These are phyloP conservation scores for Pyrenochaeta sp. DNA, from an alignment of 2,329 filamentous ascomycete genomes.

Conservation along the genomic window DNA sequence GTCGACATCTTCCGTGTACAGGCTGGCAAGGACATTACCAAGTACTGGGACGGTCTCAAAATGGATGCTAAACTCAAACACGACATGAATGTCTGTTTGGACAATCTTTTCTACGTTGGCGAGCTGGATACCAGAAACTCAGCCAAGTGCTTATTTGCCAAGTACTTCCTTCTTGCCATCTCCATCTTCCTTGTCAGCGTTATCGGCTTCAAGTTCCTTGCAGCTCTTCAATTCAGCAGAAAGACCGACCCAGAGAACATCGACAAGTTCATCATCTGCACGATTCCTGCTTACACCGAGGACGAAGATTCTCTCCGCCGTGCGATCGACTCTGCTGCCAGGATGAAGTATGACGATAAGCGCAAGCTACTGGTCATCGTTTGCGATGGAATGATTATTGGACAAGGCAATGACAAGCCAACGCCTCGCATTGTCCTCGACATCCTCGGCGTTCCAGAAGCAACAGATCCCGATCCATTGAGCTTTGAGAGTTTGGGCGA, in stretches of 20 bases:
- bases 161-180: slow-evolving; percentile 87
- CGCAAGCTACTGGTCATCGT: slow-evolving; percentile 91
- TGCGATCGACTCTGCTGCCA: slow-evolving; percentile 93
- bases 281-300: slow-evolving; percentile 97
- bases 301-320: slow-evolving; percentile 96
- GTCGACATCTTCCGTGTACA: slow-evolving; percentile 78
- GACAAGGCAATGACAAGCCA: slow-evolving; percentile 94
- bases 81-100: slow-evolving; percentile 81
- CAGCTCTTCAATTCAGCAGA: slow-evolving; percentile 89
- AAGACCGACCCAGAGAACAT: slow-evolving; percentile 95
- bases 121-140: slow-evolving; percentile 92
- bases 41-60: slow-evolving; percentile 77
- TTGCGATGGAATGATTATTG: slow-evolving; percentile 99
- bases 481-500: slow-evolving; percentile 97
- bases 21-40: slow-evolving; percentile 80
- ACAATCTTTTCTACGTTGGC: slow-evolving; percentile 94
- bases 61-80: slow-evolving; percentile 64
- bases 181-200: slow-evolving; percentile 80
- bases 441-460: slow-evolving; percentile 93
- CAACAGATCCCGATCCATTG: slow-evolving; percentile 90
- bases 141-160: slow-evolving; percentile 81
- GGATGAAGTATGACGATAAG: slow-evolving; percentile 98
- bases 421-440: slow-evolving; percentile 96
- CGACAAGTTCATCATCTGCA: slow-evolving; percentile 98
- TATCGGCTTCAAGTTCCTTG: slow-evolving; percentile 95